Evolutionary conservation across 768 basidiomycete genomes (phyloP).

Genomic region (Mycena alexandri): DNA sequence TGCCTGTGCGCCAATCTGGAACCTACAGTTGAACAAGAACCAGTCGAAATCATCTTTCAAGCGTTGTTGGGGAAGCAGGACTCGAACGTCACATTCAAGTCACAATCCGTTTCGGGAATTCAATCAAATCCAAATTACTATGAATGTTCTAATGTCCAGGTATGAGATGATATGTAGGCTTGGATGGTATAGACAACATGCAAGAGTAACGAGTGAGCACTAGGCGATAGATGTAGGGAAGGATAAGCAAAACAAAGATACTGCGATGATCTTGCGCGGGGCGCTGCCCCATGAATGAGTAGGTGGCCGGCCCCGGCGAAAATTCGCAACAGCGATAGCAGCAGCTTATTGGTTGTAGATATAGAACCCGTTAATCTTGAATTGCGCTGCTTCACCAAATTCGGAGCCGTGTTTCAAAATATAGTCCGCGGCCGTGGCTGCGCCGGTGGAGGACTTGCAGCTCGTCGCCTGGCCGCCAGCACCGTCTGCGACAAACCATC

Average conservation of each 20-base stretch:
- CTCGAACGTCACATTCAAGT: no score
- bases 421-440: slow-evolving; percentile 35
- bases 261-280: slow-evolving; percentile 25
- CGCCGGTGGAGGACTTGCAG: slow-evolving; percentile 35
- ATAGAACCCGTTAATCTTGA: slow-evolving; percentile 38
- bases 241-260: slow-evolving; percentile 6
- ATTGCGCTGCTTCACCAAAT: slow-evolving; percentile 38
- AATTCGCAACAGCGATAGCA: not conserved
- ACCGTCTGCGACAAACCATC: slow-evolving; percentile 7
- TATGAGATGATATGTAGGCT: not conserved
- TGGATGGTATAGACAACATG: not conserved
- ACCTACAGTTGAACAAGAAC: no score
- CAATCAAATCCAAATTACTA: no score
- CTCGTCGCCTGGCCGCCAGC: slow-evolving; percentile 36
- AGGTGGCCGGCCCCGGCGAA: slow-evolving; percentile 18
- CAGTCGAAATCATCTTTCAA: no score
- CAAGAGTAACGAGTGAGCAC: not conserved
- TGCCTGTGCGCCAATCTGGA: no score
- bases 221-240: not conserved
- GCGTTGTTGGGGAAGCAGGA: no score
- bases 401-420: slow-evolving; percentile 32
- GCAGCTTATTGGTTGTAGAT: slow-evolving; percentile 34
- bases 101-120: no score
- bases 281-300: slow-evolving; percentile 23
- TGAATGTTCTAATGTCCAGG: not conserved